A percentile compares a stretch with the other conserved stretches of the same genome.
These are phyloP conservation scores for Ceratorhiza oryzae-sativae DNA, from an alignment of 1,284 basidiomycete species.

Conservation along the genomic window DNA sequence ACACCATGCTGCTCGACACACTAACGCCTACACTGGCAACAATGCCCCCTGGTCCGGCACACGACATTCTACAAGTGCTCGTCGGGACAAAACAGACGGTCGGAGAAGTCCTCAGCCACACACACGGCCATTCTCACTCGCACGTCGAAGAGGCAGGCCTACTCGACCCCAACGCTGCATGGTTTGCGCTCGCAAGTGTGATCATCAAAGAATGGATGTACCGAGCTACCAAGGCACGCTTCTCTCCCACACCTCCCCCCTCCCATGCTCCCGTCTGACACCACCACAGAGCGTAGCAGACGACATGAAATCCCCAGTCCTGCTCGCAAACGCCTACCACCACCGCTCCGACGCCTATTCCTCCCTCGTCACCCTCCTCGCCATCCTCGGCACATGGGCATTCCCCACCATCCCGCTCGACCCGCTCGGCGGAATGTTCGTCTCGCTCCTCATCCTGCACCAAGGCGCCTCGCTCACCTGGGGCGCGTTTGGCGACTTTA, in stretches of 20 bases:
- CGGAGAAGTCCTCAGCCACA: slow-evolving; percentile 59
- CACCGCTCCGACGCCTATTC: slow-evolving; percentile 96
- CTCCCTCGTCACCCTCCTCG: slow-evolving; percentile 84
- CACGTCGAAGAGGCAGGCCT: slow-evolving; percentile 48
- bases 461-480: slow-evolving; percentile 80
- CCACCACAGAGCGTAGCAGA: slow-evolving; percentile 71
- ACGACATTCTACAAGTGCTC: slow-evolving; percentile 65
- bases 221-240: slow-evolving; percentile 70
- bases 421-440: slow-evolving; percentile 92
- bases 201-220: slow-evolving; percentile 93
- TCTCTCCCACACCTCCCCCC: background rate
- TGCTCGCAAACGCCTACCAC: slow-evolving; percentile 91
- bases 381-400: slow-evolving; percentile 86
- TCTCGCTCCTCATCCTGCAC: slow-evolving; percentile 86
- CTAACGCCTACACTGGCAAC: slow-evolving; percentile 65
- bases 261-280: background rate
- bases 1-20: slow-evolving; percentile 69
- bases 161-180: slow-evolving; percentile 89
- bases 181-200: slow-evolving; percentile 88
- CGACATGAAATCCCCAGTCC: slow-evolving; percentile 87
- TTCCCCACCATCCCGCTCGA: slow-evolving; percentile 89
- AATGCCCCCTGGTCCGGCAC: slow-evolving; percentile 65
- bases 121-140: slow-evolving; percentile 57
- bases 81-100: slow-evolving; percentile 63
- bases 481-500: slow-evolving; percentile 81